These are phyloP conservation scores for Xylariaceae sp. DNA, from an alignment of 2,329 filamentous ascomycete genomes.

Conservation along the genomic window DNA sequence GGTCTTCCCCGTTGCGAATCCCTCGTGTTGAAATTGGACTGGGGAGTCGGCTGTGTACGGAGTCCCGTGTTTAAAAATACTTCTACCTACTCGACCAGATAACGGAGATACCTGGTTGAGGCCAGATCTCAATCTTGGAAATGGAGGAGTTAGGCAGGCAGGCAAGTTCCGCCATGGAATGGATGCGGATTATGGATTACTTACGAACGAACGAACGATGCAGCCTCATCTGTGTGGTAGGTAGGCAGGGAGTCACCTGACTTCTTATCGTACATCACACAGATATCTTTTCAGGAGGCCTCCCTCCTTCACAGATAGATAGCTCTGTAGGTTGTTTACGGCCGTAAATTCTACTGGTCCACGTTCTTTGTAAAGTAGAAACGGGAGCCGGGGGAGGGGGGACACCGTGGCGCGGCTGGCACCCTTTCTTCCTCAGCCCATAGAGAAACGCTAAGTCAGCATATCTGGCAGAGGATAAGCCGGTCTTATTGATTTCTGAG, in stretches of 20 bases:
- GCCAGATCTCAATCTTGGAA: no score
- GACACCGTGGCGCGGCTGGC: neutral
- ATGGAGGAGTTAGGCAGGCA: no score
- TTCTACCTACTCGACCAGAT: no score
- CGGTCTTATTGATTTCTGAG: neutral
- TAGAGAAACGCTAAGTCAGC: neutral
- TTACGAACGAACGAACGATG: neutral
- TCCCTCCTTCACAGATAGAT: neutral
- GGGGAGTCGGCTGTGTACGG: neutral
- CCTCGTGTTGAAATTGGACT: neutral
- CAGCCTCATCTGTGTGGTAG: neutral
- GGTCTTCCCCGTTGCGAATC: neutral
- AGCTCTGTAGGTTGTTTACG: neutral
- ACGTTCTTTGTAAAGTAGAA: neutral
- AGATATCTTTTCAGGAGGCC: neutral
- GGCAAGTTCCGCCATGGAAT: no score
- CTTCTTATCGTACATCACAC: neutral
- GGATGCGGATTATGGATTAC: no score
- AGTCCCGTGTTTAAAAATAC: no score
- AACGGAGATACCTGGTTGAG: no score
- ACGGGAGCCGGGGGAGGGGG: no score
- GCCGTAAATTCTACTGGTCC: neutral
- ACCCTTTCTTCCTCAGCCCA: neutral
- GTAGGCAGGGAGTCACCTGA: neutral
- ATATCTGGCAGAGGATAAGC: neutral